These are phyloP conservation scores for Yueomyces sp. DNA, from an alignment of 805 yeast species.

Conservation along the genomic window DNA sequence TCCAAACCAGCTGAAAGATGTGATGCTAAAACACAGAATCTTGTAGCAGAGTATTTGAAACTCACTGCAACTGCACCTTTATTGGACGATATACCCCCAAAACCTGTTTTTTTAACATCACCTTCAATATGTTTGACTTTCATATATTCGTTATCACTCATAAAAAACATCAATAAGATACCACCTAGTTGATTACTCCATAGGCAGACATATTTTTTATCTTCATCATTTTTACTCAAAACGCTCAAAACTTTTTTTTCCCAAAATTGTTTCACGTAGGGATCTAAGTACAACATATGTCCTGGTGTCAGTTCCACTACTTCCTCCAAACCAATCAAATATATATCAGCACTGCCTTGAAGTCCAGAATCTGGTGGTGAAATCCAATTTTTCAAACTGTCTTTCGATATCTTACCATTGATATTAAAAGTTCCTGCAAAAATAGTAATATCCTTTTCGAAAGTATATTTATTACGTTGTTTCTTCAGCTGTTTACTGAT, in stretches of 20 bases:
- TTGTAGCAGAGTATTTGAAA: constrained; percentile 49
- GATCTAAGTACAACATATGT: constrained; percentile 70
- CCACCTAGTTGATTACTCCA: constrained; percentile 85
- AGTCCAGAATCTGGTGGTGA: constrained; percentile 38
- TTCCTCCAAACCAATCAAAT: constrained; percentile 81
- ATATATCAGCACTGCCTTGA: constrained; percentile 42
- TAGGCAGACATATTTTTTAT: constrained; percentile 38
- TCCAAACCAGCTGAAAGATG: constrained; percentile 92
- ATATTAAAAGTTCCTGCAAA: constrained; percentile 83
- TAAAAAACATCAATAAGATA: constrained; percentile 54
- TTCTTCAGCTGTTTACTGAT: constrained; percentile 54
- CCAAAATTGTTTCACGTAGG: constrained; percentile 47
- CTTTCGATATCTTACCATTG: constrained; percentile 50
- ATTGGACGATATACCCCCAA: constrained; percentile 79
- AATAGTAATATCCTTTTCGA: constrained; percentile 44
- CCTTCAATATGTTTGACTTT: constrained; percentile 53
- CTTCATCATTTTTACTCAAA: constrained; percentile 28
- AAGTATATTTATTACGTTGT: constrained; percentile 40
- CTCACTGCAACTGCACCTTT: constrained; percentile 73
- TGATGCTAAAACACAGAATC: constrained; percentile 66
- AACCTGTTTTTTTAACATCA: constrained; percentile 76
- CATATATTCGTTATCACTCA: constrained; percentile 37
- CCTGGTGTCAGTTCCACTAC: constrained; percentile 75
- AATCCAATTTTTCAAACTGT: constrained; percentile 63
- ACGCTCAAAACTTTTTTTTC: constrained; percentile 42